phyloP scores from a whole-genome alignment of 257 asterid species.

The Haberlea rhodopensis region DNA sequence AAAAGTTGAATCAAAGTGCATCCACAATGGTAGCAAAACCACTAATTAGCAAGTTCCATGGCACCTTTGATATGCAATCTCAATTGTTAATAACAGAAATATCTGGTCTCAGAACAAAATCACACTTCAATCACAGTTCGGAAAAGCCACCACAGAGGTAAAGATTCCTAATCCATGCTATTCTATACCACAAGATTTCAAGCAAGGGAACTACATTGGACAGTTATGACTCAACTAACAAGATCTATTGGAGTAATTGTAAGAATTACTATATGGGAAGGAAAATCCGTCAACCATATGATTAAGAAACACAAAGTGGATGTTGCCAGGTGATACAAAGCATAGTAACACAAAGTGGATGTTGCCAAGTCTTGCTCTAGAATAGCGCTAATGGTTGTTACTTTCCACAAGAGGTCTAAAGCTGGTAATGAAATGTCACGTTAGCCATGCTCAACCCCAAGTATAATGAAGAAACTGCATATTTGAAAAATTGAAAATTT shows the following conservation, averaged over 20 bases:
- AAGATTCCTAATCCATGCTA: not conserved
- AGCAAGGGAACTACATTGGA: not conserved
- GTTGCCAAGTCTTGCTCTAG: constrained; percentile 4
- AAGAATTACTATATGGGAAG: not conserved
- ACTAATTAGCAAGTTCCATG: constrained; percentile 1
- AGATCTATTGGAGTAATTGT: not conserved
- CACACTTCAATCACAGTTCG: constrained; percentile 1
- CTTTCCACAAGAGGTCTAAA: not conserved
- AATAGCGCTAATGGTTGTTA: not conserved
- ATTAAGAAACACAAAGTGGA: constrained; percentile 11
- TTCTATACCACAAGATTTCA: not conserved
- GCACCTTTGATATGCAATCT: not conserved
- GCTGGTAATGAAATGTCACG: not conserved
- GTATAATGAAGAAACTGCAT: not conserved
- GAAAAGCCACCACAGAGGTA: not conserved
- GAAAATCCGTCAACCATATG: not conserved
- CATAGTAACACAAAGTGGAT: not conserved
- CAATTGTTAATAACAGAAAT: not conserved
- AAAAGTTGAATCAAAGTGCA: not conserved
- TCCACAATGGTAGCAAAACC: not conserved
- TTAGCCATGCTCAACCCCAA: not conserved
- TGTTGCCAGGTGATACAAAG: constrained; percentile 4
- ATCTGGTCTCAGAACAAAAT: not conserved
- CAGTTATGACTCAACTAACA: not conserved
- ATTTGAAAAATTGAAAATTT: no score